phyloP scores from a whole-genome alignment of 2,329 filamentous ascomycete species.

The Cladophialophora immunda region DNA sequence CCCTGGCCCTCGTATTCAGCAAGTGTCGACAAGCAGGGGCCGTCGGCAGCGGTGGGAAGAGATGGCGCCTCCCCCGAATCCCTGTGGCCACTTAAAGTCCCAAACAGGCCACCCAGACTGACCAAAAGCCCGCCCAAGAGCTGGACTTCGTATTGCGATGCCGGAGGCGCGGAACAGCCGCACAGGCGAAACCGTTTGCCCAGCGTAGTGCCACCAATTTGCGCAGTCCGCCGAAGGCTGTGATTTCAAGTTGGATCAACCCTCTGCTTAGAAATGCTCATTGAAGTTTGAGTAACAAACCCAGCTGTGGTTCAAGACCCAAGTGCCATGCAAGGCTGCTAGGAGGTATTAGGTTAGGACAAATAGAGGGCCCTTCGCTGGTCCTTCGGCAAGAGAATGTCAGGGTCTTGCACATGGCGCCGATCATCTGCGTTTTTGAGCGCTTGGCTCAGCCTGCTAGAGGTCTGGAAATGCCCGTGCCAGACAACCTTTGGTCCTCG shows the following conservation, averaged over 20 bases:
- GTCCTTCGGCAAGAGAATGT: neutral
- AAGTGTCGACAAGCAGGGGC: neutral
- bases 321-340: neutral
- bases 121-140: neutral
- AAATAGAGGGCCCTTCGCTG: neutral
- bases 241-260: neutral
- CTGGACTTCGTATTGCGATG: neutral
- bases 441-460: neutral
- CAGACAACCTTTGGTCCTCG: neutral
- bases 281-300: neutral
- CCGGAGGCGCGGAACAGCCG: neutral
- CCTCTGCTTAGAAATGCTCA: neutral
- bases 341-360: neutral
- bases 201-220: neutral
- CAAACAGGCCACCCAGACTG: neutral
- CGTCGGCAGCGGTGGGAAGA: conserved; percentile 4
- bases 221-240: neutral
- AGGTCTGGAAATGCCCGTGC: neutral
- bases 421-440: neutral
- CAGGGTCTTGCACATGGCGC: neutral
- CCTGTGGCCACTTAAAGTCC: neutral
- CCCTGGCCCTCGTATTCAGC: neutral
- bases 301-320: neutral
- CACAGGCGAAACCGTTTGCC: neutral
- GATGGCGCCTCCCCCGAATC: conserved; percentile 8